Evolutionary conservation across 352 stramenopile genomes (phyloP), one percentile per base, ranked within the genome.

Genomic region (Phytophthora sp.): DNA sequence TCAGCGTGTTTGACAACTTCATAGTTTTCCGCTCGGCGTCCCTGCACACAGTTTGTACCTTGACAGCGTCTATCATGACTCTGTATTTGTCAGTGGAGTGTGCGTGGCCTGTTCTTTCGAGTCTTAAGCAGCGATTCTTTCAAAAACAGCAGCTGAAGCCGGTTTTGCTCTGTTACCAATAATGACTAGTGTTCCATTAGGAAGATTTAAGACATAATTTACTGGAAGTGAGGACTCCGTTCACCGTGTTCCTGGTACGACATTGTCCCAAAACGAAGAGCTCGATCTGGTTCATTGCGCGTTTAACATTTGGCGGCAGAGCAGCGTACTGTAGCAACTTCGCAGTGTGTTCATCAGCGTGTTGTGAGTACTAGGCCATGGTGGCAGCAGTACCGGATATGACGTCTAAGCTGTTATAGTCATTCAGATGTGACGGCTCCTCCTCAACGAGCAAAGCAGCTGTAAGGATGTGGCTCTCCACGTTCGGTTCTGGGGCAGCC

Each of bases 361-460:
- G 11, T 34, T 11, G 6, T 11, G 28, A 11, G 28, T 34, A 34
- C 28, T 64, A 72, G 3, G 62, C 62, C 57, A 69, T 55, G 7
- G 45, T 55, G 15, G 53, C 52, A 42, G 59, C 53, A 10, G 32
- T 62, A 35, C 39, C 26, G 27, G 52, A 18, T 20, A 51, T 12
- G 2, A 32, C 34, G 28, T 55, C 43, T 5, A 66, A 46, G 20
- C 15, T 34, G 43, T 28, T 66, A 49, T 71, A 54, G 42, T 55
- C 15, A 20, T 45, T 56, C 30, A 30, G 8, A 1, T 51, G 32
- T 24, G 48, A 54, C 24, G 5, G 2, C 2, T 70, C 65, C 26
- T 64, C 57, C 8, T 66, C 58, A 12, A 65, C 46, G 13, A 66
- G 35, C 34, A 69, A 52, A 26, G 52, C 51, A 26, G 52, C 21